These are phyloP conservation scores for Plasmodium coatneyi DNA, from an alignment of 169 alveolate species.

Conservation along the genomic window DNA sequence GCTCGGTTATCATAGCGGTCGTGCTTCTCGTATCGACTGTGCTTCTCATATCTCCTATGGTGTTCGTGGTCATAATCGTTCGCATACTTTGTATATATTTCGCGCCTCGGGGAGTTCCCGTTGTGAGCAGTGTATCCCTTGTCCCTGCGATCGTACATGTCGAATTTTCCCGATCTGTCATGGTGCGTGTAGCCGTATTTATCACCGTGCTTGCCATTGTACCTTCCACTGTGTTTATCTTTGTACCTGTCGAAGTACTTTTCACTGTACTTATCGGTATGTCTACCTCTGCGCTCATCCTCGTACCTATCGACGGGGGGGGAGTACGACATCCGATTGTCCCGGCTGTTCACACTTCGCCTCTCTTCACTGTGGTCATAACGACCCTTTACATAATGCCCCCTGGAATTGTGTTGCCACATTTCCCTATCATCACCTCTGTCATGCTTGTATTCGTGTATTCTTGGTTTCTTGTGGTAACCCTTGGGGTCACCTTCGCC, in stretches of 20 bases:
- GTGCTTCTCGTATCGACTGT: neutral
- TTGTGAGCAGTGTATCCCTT: neutral
- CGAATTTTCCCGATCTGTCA: neutral
- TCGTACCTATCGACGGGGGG: neutral
- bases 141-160: neutral
- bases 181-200: neutral
- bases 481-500: neutral
- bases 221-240: neutral
- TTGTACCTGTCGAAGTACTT: neutral
- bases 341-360: neutral
- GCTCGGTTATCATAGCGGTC: neutral
- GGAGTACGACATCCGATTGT: neutral
- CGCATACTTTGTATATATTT: neutral
- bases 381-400: neutral
- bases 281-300: neutral
- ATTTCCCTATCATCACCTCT: neutral
- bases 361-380: neutral
- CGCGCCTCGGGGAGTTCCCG: neutral
- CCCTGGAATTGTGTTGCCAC: neutral
- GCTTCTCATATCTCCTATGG: conserved; percentile 1
- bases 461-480: neutral
- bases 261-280: neutral
- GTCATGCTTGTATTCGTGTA: neutral
- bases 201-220: neutral
- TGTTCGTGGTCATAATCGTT: neutral